phyloP scores from a whole-genome alignment of 1,139 yeast species.

The Scheffersomyces parashehatae region DNA sequence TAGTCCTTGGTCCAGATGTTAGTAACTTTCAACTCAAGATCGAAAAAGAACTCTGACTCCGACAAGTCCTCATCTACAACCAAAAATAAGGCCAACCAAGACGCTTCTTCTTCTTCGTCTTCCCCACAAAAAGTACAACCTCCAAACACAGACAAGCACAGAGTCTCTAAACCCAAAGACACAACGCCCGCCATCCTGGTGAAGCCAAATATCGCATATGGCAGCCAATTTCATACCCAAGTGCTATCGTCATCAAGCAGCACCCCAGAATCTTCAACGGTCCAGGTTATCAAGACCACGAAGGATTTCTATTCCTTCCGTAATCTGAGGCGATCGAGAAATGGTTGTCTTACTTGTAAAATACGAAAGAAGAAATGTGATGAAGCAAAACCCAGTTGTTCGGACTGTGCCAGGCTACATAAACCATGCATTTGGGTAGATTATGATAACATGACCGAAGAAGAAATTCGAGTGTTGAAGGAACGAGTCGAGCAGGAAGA shows the following conservation, averaged over 20 bases:
- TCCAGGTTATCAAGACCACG: slow-evolving; percentile 7
- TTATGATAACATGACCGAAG: slow-evolving; percentile 26
- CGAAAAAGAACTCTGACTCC: neutral
- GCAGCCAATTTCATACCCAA: no score
- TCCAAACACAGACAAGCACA: no score
- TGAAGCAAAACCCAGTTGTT: slow-evolving; percentile 60
- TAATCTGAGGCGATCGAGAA: slow-evolving; percentile 36
- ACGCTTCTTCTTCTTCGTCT: no score
- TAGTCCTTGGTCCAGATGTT: slow-evolving; percentile 4
- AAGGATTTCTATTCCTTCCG: slow-evolving; percentile 5
- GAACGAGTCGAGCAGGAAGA: slow-evolving; percentile 32
- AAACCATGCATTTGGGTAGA: slow-evolving; percentile 34
- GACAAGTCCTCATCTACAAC: neutral
- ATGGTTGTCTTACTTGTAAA: slow-evolving; percentile 73
- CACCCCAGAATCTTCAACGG: slow-evolving; percentile 1
- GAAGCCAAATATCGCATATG: no score
- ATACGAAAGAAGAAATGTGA: slow-evolving; percentile 73
- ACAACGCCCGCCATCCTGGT: no score
- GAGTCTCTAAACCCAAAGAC: no score
- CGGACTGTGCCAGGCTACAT: slow-evolving; percentile 32
- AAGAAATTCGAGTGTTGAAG: slow-evolving; percentile 23
- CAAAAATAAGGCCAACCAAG: neutral
- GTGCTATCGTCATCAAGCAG: no score
- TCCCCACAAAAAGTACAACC: no score
- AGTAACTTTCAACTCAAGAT: slow-evolving; percentile 11